Conservation (phyloP, 2,329 filamentous ascomycete genomes). For the Cordyceps militaris region DNA sequence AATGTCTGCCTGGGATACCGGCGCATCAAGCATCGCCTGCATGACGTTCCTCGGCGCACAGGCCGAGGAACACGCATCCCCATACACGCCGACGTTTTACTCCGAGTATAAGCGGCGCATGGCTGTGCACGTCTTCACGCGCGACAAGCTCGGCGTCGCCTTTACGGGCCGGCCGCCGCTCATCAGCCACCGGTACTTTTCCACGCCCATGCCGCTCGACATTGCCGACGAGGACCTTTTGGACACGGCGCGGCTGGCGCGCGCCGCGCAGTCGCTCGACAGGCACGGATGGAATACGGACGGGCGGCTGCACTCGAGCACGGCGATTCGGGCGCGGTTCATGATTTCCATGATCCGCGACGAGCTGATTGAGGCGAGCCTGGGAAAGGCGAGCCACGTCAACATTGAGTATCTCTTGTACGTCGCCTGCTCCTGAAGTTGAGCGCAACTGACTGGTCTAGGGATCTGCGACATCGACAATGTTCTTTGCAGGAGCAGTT, state of each 20-base stretch:
- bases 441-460: not conserved
- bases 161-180: constrained; percentile 6
- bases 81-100: not conserved
- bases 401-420: constrained; percentile 19
- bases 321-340: constrained; percentile 39
- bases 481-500: constrained; percentile 16
- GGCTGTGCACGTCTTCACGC: not conserved
- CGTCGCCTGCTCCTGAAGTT: not conserved
- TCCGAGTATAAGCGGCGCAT: constrained; percentile 1
- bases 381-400: constrained; percentile 26
- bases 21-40: not conserved
- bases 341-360: constrained; percentile 45
- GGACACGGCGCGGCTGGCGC: not conserved
- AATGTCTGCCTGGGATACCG: not conserved
- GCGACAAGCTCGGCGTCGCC: not conserved
- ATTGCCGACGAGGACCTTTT: not conserved
- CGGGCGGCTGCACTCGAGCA: constrained; percentile 36
- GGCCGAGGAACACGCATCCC: not conserved
- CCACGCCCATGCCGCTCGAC: not conserved
- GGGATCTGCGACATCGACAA: not conserved
- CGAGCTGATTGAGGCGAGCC: constrained; percentile 51
- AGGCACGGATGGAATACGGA: constrained; percentile 44
- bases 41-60: constrained; percentile 1
- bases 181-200: constrained; percentile 7
- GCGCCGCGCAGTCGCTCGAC: constrained; percentile 31